A percentile compares a stretch with the other conserved stretches of the same genome.
phyloP scores from a whole-genome alignment of 2,329 filamentous ascomycete genomes.

The Byssothecium circinans region DNA sequence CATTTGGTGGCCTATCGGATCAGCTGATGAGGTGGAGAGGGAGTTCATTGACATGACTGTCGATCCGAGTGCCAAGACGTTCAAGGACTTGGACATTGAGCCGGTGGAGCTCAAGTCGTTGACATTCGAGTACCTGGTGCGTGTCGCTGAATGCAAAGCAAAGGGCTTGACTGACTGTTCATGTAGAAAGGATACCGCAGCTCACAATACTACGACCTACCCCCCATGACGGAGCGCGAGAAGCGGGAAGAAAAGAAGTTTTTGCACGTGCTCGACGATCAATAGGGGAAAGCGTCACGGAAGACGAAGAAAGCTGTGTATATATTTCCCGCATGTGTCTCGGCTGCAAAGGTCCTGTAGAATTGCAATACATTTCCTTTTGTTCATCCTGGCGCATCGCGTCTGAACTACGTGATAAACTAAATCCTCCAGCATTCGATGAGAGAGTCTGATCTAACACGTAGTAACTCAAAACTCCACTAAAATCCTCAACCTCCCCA shows the following conservation, averaged over 20 bases:
- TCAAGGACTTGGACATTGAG: conserved; percentile 89
- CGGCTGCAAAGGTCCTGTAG: conserved; percentile 23
- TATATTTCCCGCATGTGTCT: conserved; percentile 26
- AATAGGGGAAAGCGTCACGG: conserved; percentile 33
- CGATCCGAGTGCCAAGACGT: conserved; percentile 89
- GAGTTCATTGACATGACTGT: conserved; percentile 94
- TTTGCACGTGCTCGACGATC: conserved; percentile 69
- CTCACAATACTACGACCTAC: conserved; percentile 86
- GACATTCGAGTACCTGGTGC: conserved; percentile 91
- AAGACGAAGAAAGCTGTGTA: conserved; percentile 25
- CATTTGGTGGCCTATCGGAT: conserved; percentile 86
- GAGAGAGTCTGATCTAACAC: too few relatives aligned
- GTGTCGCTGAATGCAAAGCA: conserved; percentile 40
- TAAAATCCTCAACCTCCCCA: too few relatives aligned
- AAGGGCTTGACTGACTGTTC: conserved; percentile 9
- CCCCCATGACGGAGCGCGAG: conserved; percentile 92
- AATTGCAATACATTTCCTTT: conserved; percentile 19
- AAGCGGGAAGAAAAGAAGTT: conserved; percentile 95
- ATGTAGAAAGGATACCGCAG: conserved; percentile 84
- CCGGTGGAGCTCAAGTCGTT: conserved; percentile 82
- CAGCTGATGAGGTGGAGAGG: conserved; percentile 82
- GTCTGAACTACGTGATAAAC: too few relatives aligned
- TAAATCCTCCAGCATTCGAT: too few relatives aligned
- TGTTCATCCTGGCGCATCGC: too few relatives aligned
- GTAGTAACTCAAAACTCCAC: too few relatives aligned